phyloP scores from a whole-genome alignment of 306 rosid genomes.

The Cucurbita pepo region DNA sequence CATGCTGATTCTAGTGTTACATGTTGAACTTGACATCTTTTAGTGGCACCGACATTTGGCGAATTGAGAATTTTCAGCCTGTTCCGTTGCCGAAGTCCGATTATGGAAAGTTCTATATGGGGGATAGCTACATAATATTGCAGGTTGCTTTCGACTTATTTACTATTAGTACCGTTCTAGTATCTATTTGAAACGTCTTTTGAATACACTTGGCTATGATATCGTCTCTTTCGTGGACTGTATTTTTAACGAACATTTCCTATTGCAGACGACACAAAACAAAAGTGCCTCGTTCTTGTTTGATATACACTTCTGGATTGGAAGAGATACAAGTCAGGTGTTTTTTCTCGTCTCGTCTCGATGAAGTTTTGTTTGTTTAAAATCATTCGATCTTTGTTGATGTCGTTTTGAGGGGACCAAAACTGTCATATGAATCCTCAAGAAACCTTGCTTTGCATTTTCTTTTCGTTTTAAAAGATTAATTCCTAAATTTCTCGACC shows the following conservation, averaged over 20 bases:
- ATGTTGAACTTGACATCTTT: slow-evolving; percentile 14
- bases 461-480: neutral
- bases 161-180: neutral
- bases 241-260: neutral
- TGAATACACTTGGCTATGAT: neutral
- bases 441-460: neutral
- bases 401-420: neutral
- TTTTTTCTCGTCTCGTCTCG: slow-evolving; percentile 4
- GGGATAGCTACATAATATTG: slow-evolving; percentile 10
- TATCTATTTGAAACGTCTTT: neutral
- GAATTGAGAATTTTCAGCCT: slow-evolving; percentile 13
- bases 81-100: slow-evolving; percentile 7
- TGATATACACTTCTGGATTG: slow-evolving; percentile 97
- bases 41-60: slow-evolving; percentile 15
- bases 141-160: slow-evolving; percentile 10
- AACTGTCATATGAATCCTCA: neutral
- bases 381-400: neutral
- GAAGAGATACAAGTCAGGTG: slow-evolving; percentile 97
- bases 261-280: slow-evolving; percentile 64
- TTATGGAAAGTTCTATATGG: slow-evolving; percentile 9
- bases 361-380: neutral
- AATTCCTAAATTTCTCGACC: neutral
- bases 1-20: slow-evolving; percentile 7
- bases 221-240: neutral
- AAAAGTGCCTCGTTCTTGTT: slow-evolving; percentile 56